phyloP scores from a whole-genome alignment of 176 grass and related monocot species.

The Oryza coarctata region DNA sequence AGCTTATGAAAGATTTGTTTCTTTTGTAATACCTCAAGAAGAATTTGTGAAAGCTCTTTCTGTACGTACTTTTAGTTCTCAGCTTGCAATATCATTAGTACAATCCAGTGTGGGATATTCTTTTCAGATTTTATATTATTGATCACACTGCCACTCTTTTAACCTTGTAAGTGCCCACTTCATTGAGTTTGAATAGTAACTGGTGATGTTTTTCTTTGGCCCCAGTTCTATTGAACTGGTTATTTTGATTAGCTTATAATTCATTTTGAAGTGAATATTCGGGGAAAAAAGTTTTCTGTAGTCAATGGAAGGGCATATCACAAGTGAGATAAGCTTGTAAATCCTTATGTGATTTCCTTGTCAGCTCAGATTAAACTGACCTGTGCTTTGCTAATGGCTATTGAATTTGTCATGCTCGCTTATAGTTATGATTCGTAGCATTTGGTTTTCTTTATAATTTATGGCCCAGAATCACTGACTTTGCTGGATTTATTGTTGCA shows the following conservation, averaged over 20 bases:
- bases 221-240: not conserved
- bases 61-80: conserved; percentile 4
- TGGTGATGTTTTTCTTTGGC: not conserved
- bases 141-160: not conserved
- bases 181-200: not conserved
- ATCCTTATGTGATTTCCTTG: not conserved
- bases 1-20: not conserved
- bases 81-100: not conserved
- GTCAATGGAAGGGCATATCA: not conserved
- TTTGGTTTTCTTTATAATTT: conserved; percentile 5
- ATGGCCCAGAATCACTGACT: conserved; percentile 2
- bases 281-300: not conserved
- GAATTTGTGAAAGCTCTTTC: not conserved
- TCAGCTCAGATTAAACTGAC: not conserved
- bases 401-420: not conserved
- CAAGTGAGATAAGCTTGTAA: not conserved
- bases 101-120: not conserved
- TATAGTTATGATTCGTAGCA: not conserved
- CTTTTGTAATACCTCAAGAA: not conserved
- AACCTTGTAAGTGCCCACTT: not conserved
- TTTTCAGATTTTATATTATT: conserved; percentile 3
- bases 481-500: not conserved
- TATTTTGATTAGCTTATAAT: not conserved
- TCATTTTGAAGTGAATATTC: not conserved
- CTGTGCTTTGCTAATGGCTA: not conserved